Percentiles rank a stretch among this genome's conserved stretches.
Evolutionary conservation across 2,329 filamentous ascomycete genomes (phyloP).

Genomic region (Monosporascus cannonballus): DNA sequence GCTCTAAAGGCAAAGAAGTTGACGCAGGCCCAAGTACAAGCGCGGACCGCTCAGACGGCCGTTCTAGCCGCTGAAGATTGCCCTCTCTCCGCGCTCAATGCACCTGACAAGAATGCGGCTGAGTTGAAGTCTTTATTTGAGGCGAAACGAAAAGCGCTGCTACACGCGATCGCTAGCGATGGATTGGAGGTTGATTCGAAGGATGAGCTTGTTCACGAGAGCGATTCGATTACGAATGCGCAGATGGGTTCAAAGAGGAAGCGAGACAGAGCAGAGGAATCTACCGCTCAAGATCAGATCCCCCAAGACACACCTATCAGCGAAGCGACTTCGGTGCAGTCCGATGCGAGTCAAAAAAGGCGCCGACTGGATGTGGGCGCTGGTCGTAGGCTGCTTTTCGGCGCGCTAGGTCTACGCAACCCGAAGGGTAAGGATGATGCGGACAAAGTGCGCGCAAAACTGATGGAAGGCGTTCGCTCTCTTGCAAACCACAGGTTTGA

Average conservation of each 20-base stretch:
- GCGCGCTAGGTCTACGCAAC: conserved; percentile 62
- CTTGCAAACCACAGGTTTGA: conserved; percentile 29
- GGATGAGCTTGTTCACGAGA: conserved; percentile 4
- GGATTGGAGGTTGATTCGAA: conserved; percentile 39
- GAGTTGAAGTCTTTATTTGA: conserved; percentile 39
- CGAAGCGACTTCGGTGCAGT: conserved; percentile 7
- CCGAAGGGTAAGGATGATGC: conserved; percentile 66
- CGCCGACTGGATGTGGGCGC: conserved; percentile 46
- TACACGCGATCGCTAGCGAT: conserved; percentile 44
- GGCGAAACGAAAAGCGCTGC: conserved; percentile 41
- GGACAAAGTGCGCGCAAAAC: conserved; percentile 51
- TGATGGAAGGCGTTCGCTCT: conserved; percentile 49
- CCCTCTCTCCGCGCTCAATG: neutral
- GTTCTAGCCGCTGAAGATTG: neutral
- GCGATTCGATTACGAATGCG: conserved; percentile 1
- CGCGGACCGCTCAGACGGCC: neutral
- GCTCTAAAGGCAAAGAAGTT: conserved; percentile 27
- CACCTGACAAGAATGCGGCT: conserved; percentile 3
- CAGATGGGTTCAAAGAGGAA: conserved; percentile 17
- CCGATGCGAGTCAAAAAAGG: conserved; percentile 21
- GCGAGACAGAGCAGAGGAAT: conserved; percentile 5
- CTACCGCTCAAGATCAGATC: neutral
- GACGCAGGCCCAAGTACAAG: conserved; percentile 10
- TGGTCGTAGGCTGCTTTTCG: conserved; percentile 63
- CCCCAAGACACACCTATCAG: conserved; percentile 1